Conservation (phyloP, 2,329 filamentous ascomycete genomes). For the Fusarium lyarnte region DNA sequence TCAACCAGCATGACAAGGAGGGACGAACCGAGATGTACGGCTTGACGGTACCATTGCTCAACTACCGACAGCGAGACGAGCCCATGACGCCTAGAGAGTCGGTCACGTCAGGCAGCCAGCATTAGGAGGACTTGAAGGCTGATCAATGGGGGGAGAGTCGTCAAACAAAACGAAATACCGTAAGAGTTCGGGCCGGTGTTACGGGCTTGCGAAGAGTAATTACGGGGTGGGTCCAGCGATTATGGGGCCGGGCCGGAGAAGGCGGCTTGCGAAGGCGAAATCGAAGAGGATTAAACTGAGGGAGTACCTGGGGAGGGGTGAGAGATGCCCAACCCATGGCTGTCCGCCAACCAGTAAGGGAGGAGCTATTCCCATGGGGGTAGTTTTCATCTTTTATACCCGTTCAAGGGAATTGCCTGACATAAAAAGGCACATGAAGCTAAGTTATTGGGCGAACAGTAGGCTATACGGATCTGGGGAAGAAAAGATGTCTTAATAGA, state of each 20-base stretch:
- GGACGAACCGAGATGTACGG: constrained; percentile 87
- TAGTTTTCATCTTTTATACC: constrained; percentile 32
- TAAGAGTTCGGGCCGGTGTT: background rate
- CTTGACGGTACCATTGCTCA: constrained; percentile 80
- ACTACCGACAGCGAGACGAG: constrained; percentile 47
- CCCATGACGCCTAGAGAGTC: constrained; percentile 41
- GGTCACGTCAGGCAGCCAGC: constrained; percentile 24
- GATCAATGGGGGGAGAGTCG: background rate
- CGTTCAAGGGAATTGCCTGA: constrained; percentile 16
- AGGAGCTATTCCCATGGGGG: constrained; percentile 17
- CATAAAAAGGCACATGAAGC: background rate
- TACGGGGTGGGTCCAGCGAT: constrained; percentile 1
- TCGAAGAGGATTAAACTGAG: constrained; percentile 5
- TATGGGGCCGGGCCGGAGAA: constrained; percentile 18
- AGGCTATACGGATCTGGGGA: background rate
- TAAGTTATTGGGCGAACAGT: background rate
- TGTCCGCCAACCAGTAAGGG: background rate
- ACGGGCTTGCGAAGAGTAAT: constrained; percentile 5
- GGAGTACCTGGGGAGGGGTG: background rate
- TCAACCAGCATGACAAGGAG: constrained; percentile 81
- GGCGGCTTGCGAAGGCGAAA: constrained; percentile 19
- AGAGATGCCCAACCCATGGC: background rate
- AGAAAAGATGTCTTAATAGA: constrained; percentile 5
- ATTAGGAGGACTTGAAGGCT: constrained; percentile 15
- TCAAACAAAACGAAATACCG: background rate